Evolutionary conservation across 129 eudicot species (phyloP).

Genomic region (Kitagawia praeruptora): DNA sequence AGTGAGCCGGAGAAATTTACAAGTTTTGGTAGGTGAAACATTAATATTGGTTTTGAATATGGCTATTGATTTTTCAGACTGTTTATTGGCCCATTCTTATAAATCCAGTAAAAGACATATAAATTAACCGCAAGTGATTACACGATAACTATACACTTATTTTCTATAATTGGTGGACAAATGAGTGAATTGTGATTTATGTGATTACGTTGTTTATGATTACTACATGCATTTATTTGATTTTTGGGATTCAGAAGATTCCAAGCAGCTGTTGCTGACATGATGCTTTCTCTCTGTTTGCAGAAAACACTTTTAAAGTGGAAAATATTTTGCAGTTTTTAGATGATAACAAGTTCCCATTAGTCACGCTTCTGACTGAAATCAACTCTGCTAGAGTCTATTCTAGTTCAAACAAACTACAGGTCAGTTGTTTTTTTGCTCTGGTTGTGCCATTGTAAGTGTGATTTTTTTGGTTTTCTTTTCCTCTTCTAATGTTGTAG

Average conservation of each 20-base stretch:
- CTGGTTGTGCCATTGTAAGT: not conserved
- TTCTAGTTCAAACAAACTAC: slow-evolving; percentile 49
- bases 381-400: slow-evolving; percentile 77
- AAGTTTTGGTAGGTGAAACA: slow-evolving; percentile 47
- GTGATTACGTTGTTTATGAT: not conserved
- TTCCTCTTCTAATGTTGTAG: not conserved
- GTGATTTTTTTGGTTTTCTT: not conserved
- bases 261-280: not conserved
- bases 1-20: slow-evolving; percentile 86
- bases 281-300: slow-evolving; percentile 19
- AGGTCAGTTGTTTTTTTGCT: slow-evolving; percentile 36
- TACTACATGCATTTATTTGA: not conserved
- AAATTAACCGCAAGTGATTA: not conserved
- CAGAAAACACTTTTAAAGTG: slow-evolving; percentile 46
- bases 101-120: not conserved
- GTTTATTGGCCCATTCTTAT: not conserved
- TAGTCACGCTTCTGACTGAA: slow-evolving; percentile 74
- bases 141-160: not conserved
- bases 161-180: not conserved
- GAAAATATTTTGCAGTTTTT: slow-evolving; percentile 61
- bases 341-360: slow-evolving; percentile 73
- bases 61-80: not conserved
- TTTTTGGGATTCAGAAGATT: not conserved
- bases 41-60: not conserved
- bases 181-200: not conserved